These are phyloP conservation scores for Pyrenula aspistea DNA, from an alignment of 495 filamentous ascomycete species.

Conservation along the genomic window DNA sequence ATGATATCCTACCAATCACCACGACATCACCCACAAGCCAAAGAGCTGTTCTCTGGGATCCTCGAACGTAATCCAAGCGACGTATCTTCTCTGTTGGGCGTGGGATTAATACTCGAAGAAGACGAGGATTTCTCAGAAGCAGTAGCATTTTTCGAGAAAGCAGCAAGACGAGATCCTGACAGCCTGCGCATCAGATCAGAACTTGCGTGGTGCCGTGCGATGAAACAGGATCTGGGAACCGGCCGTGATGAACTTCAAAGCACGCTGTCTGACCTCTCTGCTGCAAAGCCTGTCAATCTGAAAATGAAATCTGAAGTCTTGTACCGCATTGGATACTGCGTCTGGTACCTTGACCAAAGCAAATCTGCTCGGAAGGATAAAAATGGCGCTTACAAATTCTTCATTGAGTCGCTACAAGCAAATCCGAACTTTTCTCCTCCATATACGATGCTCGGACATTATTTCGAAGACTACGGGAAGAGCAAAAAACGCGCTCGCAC, in stretches of 20 bases:
- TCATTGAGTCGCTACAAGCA: conserved; percentile 70
- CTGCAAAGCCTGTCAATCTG: conserved; percentile 42
- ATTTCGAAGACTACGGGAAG: conserved; percentile 79
- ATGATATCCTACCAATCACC: conserved; percentile 82
- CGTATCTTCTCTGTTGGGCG: conserved; percentile 72
- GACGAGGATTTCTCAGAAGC: conserved; percentile 77
- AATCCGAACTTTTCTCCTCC: conserved; percentile 86
- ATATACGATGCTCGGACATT: conserved; percentile 91
- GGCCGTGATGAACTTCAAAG: conserved; percentile 56
- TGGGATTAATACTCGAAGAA: conserved; percentile 84
- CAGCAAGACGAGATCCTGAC: conserved; percentile 51
- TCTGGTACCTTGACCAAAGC: conserved; percentile 73
- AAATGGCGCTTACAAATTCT: conserved; percentile 66
- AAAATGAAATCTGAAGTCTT: conserved; percentile 72
- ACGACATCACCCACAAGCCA: conserved; percentile 80
- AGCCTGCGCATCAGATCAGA: conserved; percentile 73
- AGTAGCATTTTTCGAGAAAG: conserved; percentile 62
- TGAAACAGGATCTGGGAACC: conserved; percentile 58
- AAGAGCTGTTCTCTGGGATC: conserved; percentile 65
- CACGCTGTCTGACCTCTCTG: conserved; percentile 48
- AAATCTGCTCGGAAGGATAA: conserved; percentile 61
- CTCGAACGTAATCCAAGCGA: conserved; percentile 58
- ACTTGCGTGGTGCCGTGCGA: conserved; percentile 76
- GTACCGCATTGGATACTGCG: conserved; percentile 77
- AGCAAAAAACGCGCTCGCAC: conserved; percentile 73